phyloP scores from a whole-genome alignment of 305 asterid species.

The Solanum hybrid region DNA sequence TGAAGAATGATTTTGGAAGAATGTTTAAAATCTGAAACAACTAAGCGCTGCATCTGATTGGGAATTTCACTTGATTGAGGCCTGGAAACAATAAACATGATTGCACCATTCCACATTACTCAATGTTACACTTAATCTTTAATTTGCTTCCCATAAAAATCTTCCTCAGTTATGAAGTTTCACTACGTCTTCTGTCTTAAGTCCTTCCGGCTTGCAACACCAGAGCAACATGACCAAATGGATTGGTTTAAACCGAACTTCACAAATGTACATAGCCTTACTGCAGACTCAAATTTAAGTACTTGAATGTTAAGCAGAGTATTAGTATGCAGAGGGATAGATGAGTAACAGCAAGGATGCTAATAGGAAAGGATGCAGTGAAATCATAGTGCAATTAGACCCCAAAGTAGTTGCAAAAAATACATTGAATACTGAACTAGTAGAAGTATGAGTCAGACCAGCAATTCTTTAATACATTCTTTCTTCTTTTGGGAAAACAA shows the following conservation, averaged over 20 bases:
- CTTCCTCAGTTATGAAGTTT: not conserved
- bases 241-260: not conserved
- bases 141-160: not conserved
- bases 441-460: not conserved
- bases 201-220: not conserved
- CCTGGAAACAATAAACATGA: not conserved
- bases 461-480: not conserved
- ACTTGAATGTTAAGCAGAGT: not conserved
- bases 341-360: not conserved
- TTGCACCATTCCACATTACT: not conserved
- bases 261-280: not conserved
- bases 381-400: not conserved
- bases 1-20: not conserved
- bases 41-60: not conserved
- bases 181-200: not conserved
- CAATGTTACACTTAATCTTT: not conserved
- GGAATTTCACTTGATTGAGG: not conserved
- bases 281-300: not conserved
- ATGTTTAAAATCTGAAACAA: not conserved
- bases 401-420: not conserved
- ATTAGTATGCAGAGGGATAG: not conserved
- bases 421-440: not conserved
- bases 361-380: not conserved
- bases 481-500: not conserved
- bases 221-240: not conserved